Evolutionary conservation across 2,329 filamentous ascomycete species (phyloP).

Genomic region (Eutypa lata): DNA sequence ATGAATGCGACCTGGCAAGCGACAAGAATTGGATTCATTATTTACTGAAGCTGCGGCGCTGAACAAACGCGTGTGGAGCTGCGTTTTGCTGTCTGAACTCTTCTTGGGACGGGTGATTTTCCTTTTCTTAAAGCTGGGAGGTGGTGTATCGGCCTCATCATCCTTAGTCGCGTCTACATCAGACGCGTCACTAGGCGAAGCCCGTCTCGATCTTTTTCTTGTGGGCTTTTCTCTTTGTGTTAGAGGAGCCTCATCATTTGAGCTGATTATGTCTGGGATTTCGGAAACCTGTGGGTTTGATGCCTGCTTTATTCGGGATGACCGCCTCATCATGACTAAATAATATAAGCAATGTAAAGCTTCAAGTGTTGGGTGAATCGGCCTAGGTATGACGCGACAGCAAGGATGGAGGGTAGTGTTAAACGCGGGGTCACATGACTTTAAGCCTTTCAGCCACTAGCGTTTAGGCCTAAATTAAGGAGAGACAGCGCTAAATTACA

Average conservation of each 20-base stretch:
- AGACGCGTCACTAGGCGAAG: slow-evolving; percentile 10
- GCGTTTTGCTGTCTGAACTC: slow-evolving; percentile 10
- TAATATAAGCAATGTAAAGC: background rate
- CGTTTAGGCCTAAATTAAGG: too few relatives aligned
- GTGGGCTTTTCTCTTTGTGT: background rate
- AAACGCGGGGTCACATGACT: too few relatives aligned
- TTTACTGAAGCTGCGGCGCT: background rate
- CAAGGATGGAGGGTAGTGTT: too few relatives aligned
- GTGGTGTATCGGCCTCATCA: slow-evolving; percentile 3
- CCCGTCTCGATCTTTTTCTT: background rate
- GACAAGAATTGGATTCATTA: slow-evolving; percentile 8
- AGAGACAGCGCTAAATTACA: too few relatives aligned
- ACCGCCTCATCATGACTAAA: background rate
- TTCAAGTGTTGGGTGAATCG: too few relatives aligned
- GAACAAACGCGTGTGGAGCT: slow-evolving; percentile 22
- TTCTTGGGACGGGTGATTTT: slow-evolving; percentile 14
- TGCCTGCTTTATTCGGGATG: background rate
- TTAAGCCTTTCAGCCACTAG: too few relatives aligned
- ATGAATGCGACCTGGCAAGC: slow-evolving; percentile 32
- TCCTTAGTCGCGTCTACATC: slow-evolving; percentile 14
- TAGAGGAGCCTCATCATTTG: background rate
- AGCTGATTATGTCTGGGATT: background rate
- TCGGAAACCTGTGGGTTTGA: background rate
- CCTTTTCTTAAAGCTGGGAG: slow-evolving; percentile 11
- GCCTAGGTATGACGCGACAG: too few relatives aligned